Evolutionary conservation across 2,329 filamentous ascomycete species (phyloP).

Genomic region (Cladobotryum protrusum): DNA sequence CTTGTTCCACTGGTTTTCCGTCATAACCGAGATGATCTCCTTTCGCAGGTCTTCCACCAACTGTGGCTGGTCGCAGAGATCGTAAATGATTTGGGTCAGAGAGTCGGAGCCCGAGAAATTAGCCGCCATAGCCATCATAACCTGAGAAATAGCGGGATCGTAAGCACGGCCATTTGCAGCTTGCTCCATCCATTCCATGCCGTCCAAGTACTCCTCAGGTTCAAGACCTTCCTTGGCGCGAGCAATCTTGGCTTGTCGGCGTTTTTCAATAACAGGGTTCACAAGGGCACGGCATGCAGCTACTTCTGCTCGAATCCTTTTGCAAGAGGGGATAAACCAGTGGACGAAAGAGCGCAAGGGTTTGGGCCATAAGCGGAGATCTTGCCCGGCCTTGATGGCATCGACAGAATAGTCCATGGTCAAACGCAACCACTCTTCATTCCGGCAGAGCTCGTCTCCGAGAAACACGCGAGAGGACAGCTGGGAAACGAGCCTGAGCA

Average conservation of each 20-base stretch:
- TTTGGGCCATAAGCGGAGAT: too few species aligned
- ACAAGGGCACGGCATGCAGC: too few species aligned
- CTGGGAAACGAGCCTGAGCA: too few species aligned
- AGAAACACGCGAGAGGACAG: too few species aligned
- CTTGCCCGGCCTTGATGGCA: too few species aligned
- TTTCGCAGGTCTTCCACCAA: slow-evolving; percentile 17
- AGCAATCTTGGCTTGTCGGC: slow-evolving; percentile 9
- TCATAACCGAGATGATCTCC: slow-evolving; percentile 17
- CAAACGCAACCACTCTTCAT: too few species aligned
- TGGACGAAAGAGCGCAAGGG: too few species aligned
- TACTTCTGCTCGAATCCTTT: too few species aligned
- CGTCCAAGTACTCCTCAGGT: slow-evolving; percentile 12
- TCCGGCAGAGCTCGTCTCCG: too few species aligned
- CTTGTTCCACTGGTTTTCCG: slow-evolving; percentile 15
- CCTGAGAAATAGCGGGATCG: slow-evolving; percentile 13
- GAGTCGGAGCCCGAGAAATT: slow-evolving; percentile 20
- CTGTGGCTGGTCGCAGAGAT: slow-evolving; percentile 17
- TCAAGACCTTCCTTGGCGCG: slow-evolving; percentile 6
- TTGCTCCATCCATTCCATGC: slow-evolving; percentile 17
- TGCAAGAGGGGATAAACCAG: too few species aligned
- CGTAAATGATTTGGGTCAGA: slow-evolving; percentile 15
- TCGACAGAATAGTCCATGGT: too few species aligned
- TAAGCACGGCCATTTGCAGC: background rate
- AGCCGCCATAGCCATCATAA: slow-evolving; percentile 17
- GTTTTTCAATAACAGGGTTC: slow-evolving; percentile 12